A percentile compares a stretch with the other conserved stretches of the same genome.
Evolutionary conservation across 2,329 filamentous ascomycete species (phyloP).

Genomic region (Triangularia verruculosa): DNA sequence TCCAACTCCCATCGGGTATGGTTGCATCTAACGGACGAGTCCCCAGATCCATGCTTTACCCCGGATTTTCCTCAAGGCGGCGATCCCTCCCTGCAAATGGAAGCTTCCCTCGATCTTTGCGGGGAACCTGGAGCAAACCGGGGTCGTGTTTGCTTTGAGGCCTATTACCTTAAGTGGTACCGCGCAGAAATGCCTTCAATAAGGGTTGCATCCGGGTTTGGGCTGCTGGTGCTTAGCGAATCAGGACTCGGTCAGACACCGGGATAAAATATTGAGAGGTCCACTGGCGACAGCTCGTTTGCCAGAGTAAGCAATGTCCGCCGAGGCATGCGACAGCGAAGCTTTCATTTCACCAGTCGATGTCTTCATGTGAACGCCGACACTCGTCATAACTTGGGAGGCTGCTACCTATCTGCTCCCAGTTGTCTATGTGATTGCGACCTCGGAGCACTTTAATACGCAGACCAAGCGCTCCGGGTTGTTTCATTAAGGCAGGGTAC

Average conservation of each 20-base stretch:
- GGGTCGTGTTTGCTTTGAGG: background rate
- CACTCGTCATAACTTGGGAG: background rate
- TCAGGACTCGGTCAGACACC: background rate
- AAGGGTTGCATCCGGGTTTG: background rate
- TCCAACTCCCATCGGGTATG: background rate
- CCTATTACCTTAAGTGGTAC: background rate
- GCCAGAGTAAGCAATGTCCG: background rate
- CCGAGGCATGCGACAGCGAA: conserved; percentile 1
- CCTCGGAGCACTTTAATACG: background rate
- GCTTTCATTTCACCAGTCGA: background rate
- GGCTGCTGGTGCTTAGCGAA: background rate
- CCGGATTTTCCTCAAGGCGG: conserved; percentile 8
- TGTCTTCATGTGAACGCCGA: background rate
- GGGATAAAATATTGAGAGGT: background rate
- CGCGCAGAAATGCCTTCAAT: background rate
- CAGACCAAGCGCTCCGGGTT: background rate
- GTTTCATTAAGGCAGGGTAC: too few relatives aligned
- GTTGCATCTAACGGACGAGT: background rate
- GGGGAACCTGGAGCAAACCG: background rate
- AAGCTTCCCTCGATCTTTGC: background rate
- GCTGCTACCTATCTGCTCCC: background rate
- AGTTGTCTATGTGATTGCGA: background rate
- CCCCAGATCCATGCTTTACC: conserved; percentile 5
- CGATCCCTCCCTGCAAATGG: background rate
- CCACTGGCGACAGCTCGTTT: background rate